These are phyloP conservation scores for Ballota nigra DNA, from an alignment of 257 asterid genomes.

Conservation along the genomic window DNA sequence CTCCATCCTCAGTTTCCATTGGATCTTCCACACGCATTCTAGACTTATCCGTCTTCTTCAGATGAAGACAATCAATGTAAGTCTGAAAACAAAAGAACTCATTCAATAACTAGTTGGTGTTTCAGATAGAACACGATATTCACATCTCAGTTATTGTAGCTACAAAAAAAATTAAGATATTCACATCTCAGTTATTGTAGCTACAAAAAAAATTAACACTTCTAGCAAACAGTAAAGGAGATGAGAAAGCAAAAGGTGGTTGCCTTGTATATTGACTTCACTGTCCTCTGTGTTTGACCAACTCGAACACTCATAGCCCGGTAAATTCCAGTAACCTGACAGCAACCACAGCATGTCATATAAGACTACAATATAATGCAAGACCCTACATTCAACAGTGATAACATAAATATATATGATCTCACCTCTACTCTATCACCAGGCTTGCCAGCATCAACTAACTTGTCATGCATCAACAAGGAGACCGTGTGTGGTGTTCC, in stretches of 20 bases:
- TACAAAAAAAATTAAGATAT: neutral
- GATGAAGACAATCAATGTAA: conserved; percentile 90
- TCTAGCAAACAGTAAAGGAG: conserved; percentile 1
- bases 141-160: conserved; percentile 12
- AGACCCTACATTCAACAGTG: conserved; percentile 2
- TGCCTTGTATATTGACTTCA: conserved; percentile 88
- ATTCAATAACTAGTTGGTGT: neutral
- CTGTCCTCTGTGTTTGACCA: conserved; percentile 96
- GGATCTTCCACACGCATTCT: conserved; percentile 78
- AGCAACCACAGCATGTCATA: conserved; percentile 27
- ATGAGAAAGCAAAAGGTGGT: conserved; percentile 22
- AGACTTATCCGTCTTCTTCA: conserved; percentile 83
- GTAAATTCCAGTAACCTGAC: conserved; percentile 93
- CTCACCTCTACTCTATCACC: conserved; percentile 98
- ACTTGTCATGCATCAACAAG: conserved; percentile 94
- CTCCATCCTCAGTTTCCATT: conserved; percentile 62
- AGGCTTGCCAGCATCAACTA: conserved; percentile 96
- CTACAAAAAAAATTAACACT: neutral
- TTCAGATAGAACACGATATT: conserved; percentile 7
- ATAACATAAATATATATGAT: neutral
- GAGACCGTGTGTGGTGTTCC: conserved; percentile 99
- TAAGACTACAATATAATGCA: conserved; percentile 17
- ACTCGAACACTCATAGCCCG: conserved; percentile 94
- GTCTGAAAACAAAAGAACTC: conserved; percentile 56
- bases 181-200: conserved; percentile 10